Evolutionary conservation across 148 eudicot genomes (phyloP), one percentile per base, ranked within the genome.

Genomic region (Euryodendron excelsum): DNA sequence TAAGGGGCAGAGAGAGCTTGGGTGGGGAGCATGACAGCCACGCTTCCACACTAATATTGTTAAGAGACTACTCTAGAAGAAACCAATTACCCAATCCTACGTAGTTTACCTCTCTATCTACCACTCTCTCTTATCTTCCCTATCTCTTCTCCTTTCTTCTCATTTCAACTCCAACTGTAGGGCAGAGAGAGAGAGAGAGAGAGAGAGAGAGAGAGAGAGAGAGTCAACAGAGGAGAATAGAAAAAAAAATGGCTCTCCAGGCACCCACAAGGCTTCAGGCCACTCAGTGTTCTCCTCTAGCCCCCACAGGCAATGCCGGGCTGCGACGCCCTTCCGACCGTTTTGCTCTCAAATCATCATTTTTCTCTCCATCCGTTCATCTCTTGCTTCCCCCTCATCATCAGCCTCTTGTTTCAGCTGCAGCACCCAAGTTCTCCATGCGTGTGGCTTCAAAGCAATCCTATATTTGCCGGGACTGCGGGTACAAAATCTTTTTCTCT

Each of bases 401-500:
- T n/a, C 31, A 14, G 58, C 76, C 80, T 71, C 70, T 45, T 20
- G 58, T 65, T 23, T 52, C 78, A 34, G 62, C 84, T 69, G 50
- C 86, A 70, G 79, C 83, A 7, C 87, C 89, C 9, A 93, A 77
- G 56, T 80, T 91, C 82, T 82, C 97, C 5, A 96, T 96, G 99
- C 94, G 98, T 20, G 80, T 89, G 3, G 97, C 99, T 39, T 88
- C 96, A 70, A 96, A 86, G 78, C 93, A 91, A 59, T 69, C 98
- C 74, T 96, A 96, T 77, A 93, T 96, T 21, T 96, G 99, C 84
- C 91, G 97, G 9, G 99, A 96, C 61, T 96, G 99, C 86, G 99
- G 99, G 99, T 96, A 68, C 34, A 9, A 34, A 1, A 25, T 61
- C 53, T 45, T 15, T 28, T 20, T 34, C 15, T 77, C 20, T 67